These are phyloP conservation scores for Malassezia pachydermatis DNA, from an alignment of 1,284 basidiomycete genomes.

Conservation along the genomic window DNA sequence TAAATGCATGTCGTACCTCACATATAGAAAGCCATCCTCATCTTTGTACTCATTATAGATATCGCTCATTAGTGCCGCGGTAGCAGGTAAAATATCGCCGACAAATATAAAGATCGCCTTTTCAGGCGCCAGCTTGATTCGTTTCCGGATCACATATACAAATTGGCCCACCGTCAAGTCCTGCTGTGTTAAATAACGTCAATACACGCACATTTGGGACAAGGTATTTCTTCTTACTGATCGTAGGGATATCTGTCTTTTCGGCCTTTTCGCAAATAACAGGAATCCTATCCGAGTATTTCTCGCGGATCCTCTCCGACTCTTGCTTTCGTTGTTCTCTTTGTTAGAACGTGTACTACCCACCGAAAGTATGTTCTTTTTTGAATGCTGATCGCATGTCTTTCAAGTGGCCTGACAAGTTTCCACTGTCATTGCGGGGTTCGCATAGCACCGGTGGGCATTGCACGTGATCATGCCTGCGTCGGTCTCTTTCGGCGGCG, in stretches of 20 bases:
- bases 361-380: conserved; percentile 98
- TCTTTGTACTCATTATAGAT: conserved; percentile 90
- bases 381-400: conserved; percentile 98
- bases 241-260: conserved; percentile 94
- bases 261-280: conserved; percentile 99
- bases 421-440: background rate
- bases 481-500: background rate
- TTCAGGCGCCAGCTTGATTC: conserved; percentile 98
- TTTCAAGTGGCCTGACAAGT: background rate
- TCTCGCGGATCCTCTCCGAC: conserved; percentile 86
- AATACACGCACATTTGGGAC: conserved; percentile 63
- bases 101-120: conserved; percentile 59
- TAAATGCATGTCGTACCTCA: conserved; percentile 12
- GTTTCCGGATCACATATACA: conserved; percentile 98
- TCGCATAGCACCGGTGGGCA: background rate
- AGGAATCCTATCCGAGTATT: conserved; percentile 96
- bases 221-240: conserved; percentile 99
- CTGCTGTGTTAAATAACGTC: conserved; percentile 49
- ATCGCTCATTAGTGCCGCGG: conserved; percentile 93
- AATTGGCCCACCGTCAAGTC: conserved; percentile 89
- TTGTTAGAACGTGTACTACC: conserved; percentile 38
- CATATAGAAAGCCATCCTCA: conserved; percentile 45
- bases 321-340: conserved; percentile 97
- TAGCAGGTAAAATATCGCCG: conserved; percentile 93
- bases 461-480: too few species aligned